Base-by-base conservation (phyloP, 768 basidiomycete species). In the Lanmaoa pseudosensibilis region DNA sequence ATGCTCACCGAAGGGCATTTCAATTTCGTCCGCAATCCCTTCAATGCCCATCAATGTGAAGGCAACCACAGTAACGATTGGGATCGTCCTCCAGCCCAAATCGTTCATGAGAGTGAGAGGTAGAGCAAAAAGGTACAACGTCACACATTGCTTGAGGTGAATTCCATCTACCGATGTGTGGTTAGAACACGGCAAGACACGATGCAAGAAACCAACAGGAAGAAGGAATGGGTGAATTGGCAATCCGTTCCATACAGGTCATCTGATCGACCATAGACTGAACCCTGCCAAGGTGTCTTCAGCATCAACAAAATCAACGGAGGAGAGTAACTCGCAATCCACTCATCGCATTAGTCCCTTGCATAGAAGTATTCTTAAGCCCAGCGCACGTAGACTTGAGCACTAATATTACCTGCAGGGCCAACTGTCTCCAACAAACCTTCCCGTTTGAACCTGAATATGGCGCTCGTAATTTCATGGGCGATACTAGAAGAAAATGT, bases 31-130 rank as follows among this genome's bases (percentile, higher is more conserved):
- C 0, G 95, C 94, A 61, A 97, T 98, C 5, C 93, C 94, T 77
- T 97, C 94, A 50, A 98, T 91, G 18, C 94, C 93, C 83, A 94
- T 94, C 50, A 97, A 82, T 1, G 90, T 94, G 76, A 95, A 94
- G 9, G 92, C 86, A 30, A 94, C 87, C 15, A 90, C 83, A 21
- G 92, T 93, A 19, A 92, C 85, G 25, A 94, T 78, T n/a, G 90
- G 90, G 11, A 96, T 79, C 67, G 89, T 90, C 46, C 79, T 82
- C 89, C 91, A 94, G 34, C 87, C 87, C 63, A 95, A 77, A 45
- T 93, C 87, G 52, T 85, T 81, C 44, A 94, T 84, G 32, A 98
- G 80, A 2, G 90, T 90, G 63, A 95, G 83, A 5, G 96, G 96
- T 9, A 98, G 80, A 19, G 92, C 85, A 68, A 94, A 94, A 9